Base-by-base conservation (phyloP, 129 eudicot species). In the Glebionis coronaria region DNA sequence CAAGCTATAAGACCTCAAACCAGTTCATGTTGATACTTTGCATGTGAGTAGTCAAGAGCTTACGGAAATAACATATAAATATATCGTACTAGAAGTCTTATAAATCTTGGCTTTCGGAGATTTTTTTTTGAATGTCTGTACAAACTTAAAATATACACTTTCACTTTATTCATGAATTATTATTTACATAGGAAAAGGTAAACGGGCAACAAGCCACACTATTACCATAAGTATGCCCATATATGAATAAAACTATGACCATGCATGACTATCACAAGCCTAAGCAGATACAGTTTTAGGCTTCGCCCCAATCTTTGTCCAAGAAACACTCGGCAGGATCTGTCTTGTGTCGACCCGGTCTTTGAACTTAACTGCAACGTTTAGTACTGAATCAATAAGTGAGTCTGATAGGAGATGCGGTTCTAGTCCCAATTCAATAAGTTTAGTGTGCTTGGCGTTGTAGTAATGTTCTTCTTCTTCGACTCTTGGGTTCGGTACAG, bases 381-480 rank as follows among this genome's bases (percentile, higher is more conserved):
- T n/a, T n/a, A n/a, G n/a, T n/a, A n/a, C n/a, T n/a, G n/a, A n/a
- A n/a, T n/a, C n/a, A n/a, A n/a, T n/a, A n/a, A n/a, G n/a, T n/a
- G n/a, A n/a, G n/a, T n/a, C n/a, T n/a, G n/a, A n/a, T n/a, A n/a
- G n/a, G n/a, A n/a, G n/a, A n/a, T n/a, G n/a, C 7, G 99, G 99
- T 35, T 93, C 29, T 10, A 93, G 92, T 16, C 97, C 99, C 70
- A 89, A 67, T 70, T 93, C 99, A 15, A 84, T 77, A 35, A 93
- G 99, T 64, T 89, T 93, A 3, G 97, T 89, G 78, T 93, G 99
- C 78, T 89, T 93, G 55, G 99, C 99, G 9, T 93, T 93, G 81
- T 93, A 93, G 71, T 93, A 89, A 66, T 93, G 99, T 75, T 88
- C 99, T 65, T 93, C 99, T 3, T 95, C 99, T 79, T 93, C 99